phyloP scores from a whole-genome alignment of 116 monocot species.

The Iris pallida region DNA sequence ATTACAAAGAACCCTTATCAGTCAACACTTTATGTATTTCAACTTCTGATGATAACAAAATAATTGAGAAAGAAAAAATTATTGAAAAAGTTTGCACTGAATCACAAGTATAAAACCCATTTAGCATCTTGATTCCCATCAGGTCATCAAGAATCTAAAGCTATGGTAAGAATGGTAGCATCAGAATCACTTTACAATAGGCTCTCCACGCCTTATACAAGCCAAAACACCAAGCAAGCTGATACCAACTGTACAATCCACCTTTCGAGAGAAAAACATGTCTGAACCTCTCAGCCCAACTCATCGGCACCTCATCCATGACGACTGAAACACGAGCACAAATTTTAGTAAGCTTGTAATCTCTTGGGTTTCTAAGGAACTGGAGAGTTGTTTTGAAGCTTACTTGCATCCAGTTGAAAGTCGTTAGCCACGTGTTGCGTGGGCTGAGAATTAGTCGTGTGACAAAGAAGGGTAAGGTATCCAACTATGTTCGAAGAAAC shows the following conservation, averaged over 20 bases:
- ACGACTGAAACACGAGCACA: not conserved
- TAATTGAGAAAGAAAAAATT: not conserved
- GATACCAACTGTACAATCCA: slow-evolving; percentile 2
- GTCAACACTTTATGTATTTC: slow-evolving; percentile 8
- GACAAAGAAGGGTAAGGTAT: not conserved
- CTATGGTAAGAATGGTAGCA: slow-evolving; percentile 3
- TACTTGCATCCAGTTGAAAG: not conserved
- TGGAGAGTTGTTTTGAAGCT: not conserved
- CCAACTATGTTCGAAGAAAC: slow-evolving; percentile 13
- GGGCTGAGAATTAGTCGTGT: not conserved
- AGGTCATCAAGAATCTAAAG: not conserved
- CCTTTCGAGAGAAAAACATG: not conserved
- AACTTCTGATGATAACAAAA: slow-evolving; percentile 8
- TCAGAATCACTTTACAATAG: slow-evolving; percentile 7
- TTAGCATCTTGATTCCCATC: not conserved
- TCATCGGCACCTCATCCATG: not conserved
- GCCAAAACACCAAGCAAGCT: slow-evolving; percentile 2
- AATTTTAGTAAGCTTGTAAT: not conserved
- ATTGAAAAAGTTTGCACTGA: not conserved
- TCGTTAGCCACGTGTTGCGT: not conserved
- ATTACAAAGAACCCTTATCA: slow-evolving; percentile 6
- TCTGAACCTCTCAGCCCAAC: not conserved
- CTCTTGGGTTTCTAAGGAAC: too few species aligned
- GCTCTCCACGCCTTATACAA: not conserved
- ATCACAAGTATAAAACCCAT: not conserved